Evolutionary conservation across 192 early-diverging fungal species (phyloP).

Genomic region (Entomortierella beljakovae): DNA sequence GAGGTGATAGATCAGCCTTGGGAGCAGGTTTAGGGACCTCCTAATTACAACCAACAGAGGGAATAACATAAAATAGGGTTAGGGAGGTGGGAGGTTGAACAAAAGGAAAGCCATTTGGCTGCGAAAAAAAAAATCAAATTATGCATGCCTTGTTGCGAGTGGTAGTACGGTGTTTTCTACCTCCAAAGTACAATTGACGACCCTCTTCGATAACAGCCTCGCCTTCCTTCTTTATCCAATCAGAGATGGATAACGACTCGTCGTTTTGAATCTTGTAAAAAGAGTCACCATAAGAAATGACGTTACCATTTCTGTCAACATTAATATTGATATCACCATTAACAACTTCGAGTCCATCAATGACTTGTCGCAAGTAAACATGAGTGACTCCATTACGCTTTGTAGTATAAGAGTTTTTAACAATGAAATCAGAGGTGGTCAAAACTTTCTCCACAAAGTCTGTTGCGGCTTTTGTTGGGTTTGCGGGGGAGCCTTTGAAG

Average conservation of each 20-base stretch:
- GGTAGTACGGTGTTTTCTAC: constrained; percentile 20
- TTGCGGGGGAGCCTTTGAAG: constrained; percentile 17
- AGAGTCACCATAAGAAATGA: constrained; percentile 82
- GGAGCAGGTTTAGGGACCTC: background rate
- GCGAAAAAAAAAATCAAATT: background rate
- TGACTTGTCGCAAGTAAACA: constrained; percentile 82
- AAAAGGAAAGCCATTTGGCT: too few relatives aligned
- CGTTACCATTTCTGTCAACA: constrained; percentile 67
- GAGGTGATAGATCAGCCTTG: constrained; percentile 57
- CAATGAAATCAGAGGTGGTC: constrained; percentile 59
- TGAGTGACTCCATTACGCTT: constrained; percentile 84
- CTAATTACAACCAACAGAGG: too few relatives aligned
- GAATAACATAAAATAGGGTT: too few relatives aligned
- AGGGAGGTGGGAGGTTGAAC: background rate
- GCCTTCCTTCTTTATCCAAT: constrained; percentile 49
- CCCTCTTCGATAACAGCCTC: constrained; percentile 29
- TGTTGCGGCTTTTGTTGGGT: constrained; percentile 58
- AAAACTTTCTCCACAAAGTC: constrained; percentile 59
- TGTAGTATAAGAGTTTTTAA: constrained; percentile 78
- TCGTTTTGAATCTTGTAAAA: constrained; percentile 60
- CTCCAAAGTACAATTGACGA: constrained; percentile 36
- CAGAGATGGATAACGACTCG: constrained; percentile 61
- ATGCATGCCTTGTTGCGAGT: constrained; percentile 5
- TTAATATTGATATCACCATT: constrained; percentile 92
- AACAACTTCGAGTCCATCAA: constrained; percentile 76